Conservation (phyloP, 2,329 filamentous ascomycete genomes). For the Ceratocystis smalleyi region DNA sequence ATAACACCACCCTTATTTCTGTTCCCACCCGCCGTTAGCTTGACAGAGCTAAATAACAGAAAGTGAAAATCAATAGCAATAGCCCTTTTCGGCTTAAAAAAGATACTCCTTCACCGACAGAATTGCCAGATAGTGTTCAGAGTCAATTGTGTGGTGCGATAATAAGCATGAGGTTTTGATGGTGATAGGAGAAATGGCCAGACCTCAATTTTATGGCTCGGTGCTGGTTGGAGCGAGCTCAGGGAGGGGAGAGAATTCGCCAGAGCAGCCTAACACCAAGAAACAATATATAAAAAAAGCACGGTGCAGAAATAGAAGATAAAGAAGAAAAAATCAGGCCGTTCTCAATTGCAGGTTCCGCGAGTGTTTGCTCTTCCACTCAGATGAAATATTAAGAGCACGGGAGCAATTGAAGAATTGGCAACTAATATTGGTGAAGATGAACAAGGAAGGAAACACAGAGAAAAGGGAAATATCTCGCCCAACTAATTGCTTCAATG, state of each 20-base stretch:
- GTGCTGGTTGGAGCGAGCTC: neutral
- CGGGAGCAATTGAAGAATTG: neutral
- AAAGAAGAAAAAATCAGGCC: neutral
- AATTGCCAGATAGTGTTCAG: neutral
- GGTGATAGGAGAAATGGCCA: conserved; percentile 1
- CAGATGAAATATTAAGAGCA: neutral
- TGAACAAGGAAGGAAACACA: neutral
- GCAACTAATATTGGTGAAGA: neutral
- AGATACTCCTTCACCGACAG: neutral
- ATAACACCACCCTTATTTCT: neutral
- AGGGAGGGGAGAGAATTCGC: neutral
- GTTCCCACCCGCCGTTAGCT: neutral
- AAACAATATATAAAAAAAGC: neutral
- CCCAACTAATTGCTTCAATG: neutral
- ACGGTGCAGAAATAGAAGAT: neutral
- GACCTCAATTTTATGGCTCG: neutral
- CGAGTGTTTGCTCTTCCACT: neutral
- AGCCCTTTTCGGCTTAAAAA: neutral
- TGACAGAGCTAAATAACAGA: too few species aligned
- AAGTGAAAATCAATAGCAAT: neutral
- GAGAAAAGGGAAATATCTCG: neutral
- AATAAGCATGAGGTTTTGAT: neutral
- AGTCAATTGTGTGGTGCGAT: neutral
- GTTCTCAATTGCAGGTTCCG: neutral
- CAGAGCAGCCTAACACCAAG: neutral